Conservation (phyloP, 148 eudicot genomes). For the Rhododendron henanense region DNA sequence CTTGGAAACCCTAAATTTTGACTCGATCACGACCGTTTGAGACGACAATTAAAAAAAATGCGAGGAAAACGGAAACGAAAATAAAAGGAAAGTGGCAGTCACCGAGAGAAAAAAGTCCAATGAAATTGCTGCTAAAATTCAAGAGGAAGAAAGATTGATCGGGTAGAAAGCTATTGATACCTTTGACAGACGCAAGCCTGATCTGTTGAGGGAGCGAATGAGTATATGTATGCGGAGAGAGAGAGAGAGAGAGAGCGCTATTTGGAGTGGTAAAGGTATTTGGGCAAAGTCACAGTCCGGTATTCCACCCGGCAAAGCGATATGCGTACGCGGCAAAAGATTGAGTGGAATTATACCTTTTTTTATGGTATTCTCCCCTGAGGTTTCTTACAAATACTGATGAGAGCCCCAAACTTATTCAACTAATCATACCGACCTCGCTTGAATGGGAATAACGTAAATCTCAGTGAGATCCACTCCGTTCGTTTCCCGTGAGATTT, state of each 20-base stretch:
- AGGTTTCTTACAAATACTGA: too few relatives aligned
- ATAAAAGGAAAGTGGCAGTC: not conserved
- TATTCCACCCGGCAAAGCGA: not conserved
- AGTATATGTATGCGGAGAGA: not conserved
- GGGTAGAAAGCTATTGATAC: not conserved
- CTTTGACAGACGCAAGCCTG: constrained; percentile 1
- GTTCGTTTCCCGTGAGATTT: too few relatives aligned
- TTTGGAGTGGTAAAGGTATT: not conserved
- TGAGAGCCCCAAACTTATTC: too few relatives aligned
- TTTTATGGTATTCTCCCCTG: too few relatives aligned
- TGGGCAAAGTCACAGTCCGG: not conserved
- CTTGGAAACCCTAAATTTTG: not conserved
- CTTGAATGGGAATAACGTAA: too few relatives aligned
- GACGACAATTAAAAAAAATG: not conserved
- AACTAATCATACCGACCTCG: too few relatives aligned
- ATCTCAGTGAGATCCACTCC: too few relatives aligned
- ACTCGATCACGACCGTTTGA: not conserved
- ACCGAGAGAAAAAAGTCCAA: not conserved
- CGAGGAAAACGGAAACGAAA: not conserved
- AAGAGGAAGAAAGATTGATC: not conserved
- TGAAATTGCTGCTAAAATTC: not conserved
- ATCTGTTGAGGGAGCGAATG: not conserved
- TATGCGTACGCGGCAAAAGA: not conserved
- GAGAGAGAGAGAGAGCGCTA: not conserved
- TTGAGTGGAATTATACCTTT: not conserved